Conservation (phyloP, 139 green algal species). For the Chlorella sp. region DNA sequence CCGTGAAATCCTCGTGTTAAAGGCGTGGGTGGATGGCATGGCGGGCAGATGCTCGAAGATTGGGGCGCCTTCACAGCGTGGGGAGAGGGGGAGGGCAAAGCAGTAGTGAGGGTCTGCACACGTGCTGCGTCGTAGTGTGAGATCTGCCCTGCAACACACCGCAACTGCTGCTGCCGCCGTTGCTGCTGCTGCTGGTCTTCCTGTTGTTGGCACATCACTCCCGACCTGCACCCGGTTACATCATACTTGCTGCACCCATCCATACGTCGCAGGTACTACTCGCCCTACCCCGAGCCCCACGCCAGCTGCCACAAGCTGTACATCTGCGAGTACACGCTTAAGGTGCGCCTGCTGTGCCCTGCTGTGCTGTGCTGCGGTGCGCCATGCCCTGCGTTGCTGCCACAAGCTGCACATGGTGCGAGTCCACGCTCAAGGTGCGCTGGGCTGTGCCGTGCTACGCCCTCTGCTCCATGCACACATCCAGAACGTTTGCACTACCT, state of each 20-base stretch:
- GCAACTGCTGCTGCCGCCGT: neutral
- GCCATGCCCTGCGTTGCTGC: conserved; percentile 73
- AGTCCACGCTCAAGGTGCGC: too few species aligned
- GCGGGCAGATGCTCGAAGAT: too few species aligned
- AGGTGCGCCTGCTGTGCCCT: conserved; percentile 46
- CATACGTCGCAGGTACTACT: conserved; percentile 57
- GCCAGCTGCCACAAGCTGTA: conserved; percentile 81
- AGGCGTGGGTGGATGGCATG: too few species aligned
- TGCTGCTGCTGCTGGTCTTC: neutral
- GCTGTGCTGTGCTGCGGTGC: conserved; percentile 1
- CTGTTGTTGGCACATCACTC: neutral
- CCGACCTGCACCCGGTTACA: neutral
- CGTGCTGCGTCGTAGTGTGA: conserved; percentile 33
- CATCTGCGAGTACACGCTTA: conserved; percentile 90
- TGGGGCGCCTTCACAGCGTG: too few species aligned
- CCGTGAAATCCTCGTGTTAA: too few species aligned
- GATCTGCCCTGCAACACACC: neutral
- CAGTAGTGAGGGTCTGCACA: too few species aligned
- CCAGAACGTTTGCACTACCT: conserved; percentile 83
- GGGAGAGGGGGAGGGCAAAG: too few species aligned
- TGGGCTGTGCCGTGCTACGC: too few species aligned
- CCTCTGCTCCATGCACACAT: too few species aligned
- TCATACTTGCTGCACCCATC: neutral
- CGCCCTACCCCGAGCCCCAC: conserved; percentile 72
- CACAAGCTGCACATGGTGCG: too few species aligned